phyloP scores from a whole-genome alignment of 768 basidiomycete genomes.

The Rhodotorula toruloides region DNA sequence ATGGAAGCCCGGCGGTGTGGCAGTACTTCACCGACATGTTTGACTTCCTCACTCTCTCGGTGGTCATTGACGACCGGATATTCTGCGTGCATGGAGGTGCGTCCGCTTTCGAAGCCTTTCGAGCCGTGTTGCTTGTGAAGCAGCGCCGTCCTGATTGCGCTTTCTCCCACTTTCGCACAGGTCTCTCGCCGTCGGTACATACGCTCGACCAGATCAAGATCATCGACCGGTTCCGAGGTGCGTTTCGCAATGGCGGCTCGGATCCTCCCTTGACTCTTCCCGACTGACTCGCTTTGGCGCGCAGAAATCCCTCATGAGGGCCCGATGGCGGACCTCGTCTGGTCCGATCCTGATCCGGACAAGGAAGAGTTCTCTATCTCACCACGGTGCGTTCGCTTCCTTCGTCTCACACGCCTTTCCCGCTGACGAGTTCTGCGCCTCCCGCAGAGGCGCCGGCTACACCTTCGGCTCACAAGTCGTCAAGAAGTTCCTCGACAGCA shows the following conservation, averaged over 20 bases:
- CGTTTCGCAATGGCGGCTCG: slow-evolving; percentile 11
- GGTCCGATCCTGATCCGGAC: slow-evolving; percentile 99
- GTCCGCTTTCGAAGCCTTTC: slow-evolving; percentile 27
- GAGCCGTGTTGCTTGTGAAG: too few species aligned
- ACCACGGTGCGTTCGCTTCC: slow-evolving; percentile 62
- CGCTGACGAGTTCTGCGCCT: slow-evolving; percentile 7
- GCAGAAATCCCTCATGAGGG: slow-evolving; percentile 98
- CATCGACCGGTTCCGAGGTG: slow-evolving; percentile 94
- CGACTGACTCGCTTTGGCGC: not conserved
- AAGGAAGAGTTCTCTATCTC: slow-evolving; percentile 99
- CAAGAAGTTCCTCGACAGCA: slow-evolving; percentile 91
- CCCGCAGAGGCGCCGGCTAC: slow-evolving; percentile 84
- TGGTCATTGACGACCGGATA: slow-evolving; percentile 97
- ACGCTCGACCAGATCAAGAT: slow-evolving; percentile 99
- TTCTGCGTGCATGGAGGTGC: slow-evolving; percentile 97
- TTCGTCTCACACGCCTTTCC: not conserved
- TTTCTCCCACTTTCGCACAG: slow-evolving; percentile 50
- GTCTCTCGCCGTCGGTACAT: slow-evolving; percentile 94
- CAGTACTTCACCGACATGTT: slow-evolving; percentile 99
- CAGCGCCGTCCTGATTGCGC: not conserved
- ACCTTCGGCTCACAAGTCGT: slow-evolving; percentile 98
- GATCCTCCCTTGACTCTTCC: slow-evolving; percentile 33
- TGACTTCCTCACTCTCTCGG: slow-evolving; percentile 93
- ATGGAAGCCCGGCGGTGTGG: slow-evolving; percentile 93
- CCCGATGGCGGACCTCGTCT: slow-evolving; percentile 98